Percentiles rank a stretch among this genome's conserved stretches.
phyloP scores from a whole-genome alignment of 768 basidiomycete species.

The Rhodotorula graminis region DNA sequence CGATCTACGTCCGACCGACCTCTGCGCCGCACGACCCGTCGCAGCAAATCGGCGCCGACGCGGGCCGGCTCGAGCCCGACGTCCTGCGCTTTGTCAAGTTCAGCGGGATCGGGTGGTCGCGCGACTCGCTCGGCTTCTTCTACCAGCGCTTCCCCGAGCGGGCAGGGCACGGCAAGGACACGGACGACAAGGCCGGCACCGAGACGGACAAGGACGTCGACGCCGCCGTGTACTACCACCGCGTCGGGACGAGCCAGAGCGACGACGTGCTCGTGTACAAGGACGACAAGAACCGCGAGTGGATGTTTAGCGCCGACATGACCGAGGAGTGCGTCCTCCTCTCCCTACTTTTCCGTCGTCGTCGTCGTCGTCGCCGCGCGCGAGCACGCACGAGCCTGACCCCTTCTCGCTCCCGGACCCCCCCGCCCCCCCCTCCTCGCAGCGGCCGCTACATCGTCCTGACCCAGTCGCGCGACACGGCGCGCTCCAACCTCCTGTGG shows the following conservation, averaged over 20 bases:
- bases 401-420: too few relatives aligned
- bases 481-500: slow-evolving; percentile 59
- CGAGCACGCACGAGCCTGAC: too few relatives aligned
- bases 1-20: slow-evolving; percentile 56
- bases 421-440: background rate
- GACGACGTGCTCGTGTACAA: slow-evolving; percentile 57
- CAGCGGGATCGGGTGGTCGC: slow-evolving; percentile 65
- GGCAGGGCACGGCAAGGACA: slow-evolving; percentile 51
- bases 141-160: slow-evolving; percentile 67
- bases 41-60: slow-evolving; percentile 39
- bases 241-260: slow-evolving; percentile 66
- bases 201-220: slow-evolving; percentile 39
- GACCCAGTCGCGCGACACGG: slow-evolving; percentile 35
- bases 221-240: slow-evolving; percentile 62
- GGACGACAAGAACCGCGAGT: slow-evolving; percentile 57
- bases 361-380: background rate
- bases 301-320: slow-evolving; percentile 30
- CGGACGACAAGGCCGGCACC: slow-evolving; percentile 57
- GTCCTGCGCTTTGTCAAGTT: slow-evolving; percentile 73
- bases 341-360: background rate
- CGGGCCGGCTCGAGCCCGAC: slow-evolving; percentile 56
- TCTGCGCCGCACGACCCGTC: slow-evolving; percentile 55
- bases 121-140: slow-evolving; percentile 68
- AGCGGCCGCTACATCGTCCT: slow-evolving; percentile 40
- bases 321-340: slow-evolving; percentile 49